Base-by-base conservation (phyloP, 2,329 filamentous ascomycete genomes). In the Ciborinia camelliae region DNA sequence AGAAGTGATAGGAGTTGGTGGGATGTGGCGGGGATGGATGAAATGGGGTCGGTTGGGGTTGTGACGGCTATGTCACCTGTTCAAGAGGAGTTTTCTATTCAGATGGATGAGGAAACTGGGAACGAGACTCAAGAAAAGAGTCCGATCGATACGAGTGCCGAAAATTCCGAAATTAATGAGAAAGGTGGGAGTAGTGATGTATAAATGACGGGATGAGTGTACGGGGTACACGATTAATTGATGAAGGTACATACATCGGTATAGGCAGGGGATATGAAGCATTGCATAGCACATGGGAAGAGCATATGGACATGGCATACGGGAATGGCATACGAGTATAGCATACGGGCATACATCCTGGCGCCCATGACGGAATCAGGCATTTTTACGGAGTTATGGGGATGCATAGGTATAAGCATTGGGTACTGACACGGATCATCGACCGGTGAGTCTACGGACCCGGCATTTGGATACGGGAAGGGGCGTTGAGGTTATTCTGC, bases 1-100 rank as follows among this genome's bases (percentile, higher is more conserved):
- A 71, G 67, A 65, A 74, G 53, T 26, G 73, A 78, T 61, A 65
- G 70, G 55, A 73, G 72, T 63, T 77, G 75, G 75, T 77, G 75
- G 75, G 75, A 76, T 62, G 61, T 47, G n/a, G 59, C 62, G 15
- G 66, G 64, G 8, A n/a, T 64, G 3, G 68, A 71, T 64, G 66
- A 53, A 28, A 39, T 65, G n/a, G 58, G 50, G 9, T 18, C 51
- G 4, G 18, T 62, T 28, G 41, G 55, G 7, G 14, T 59, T 20
- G 28, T 43, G 20, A 26, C 32, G 2, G 51, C 65, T 9, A 73
- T 72, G 69, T 71, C 67, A 53, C 68, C 72, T 5, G 65, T 71
- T 20, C 60, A 48, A 5, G 73, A 74, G 57, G 71, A 74, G 26
- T 48, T 58, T 28, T 48, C 32, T 1, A 50, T 57, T 63, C 37